phyloP scores from a whole-genome alignment of 495 filamentous ascomycete genomes.

The Mytilinidion resinicola region DNA sequence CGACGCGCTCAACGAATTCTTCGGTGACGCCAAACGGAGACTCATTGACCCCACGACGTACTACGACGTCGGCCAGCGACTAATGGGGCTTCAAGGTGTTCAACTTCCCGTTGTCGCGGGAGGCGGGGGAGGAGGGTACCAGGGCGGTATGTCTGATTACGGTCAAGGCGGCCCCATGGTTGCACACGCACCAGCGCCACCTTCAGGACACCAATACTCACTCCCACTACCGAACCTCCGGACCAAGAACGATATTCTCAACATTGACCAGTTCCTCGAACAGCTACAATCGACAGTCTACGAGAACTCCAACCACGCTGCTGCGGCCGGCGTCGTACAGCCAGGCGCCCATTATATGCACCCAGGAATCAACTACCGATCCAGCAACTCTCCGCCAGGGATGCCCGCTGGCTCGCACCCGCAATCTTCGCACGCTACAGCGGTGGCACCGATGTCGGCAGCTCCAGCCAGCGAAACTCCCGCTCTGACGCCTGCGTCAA shows the following conservation, averaged over 20 bases:
- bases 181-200: slow-evolving; percentile 23
- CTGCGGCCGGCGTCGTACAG: slow-evolving; percentile 66
- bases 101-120: slow-evolving; percentile 55
- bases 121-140: slow-evolving; percentile 24
- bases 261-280: slow-evolving; percentile 88
- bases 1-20: slow-evolving; percentile 88
- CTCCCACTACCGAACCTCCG: slow-evolving; percentile 81
- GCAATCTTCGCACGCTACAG: slow-evolving; percentile 47
- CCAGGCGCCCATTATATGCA: slow-evolving; percentile 60
- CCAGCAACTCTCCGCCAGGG: slow-evolving; percentile 64
- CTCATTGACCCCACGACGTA: slow-evolving; percentile 82
- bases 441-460: slow-evolving; percentile 55
- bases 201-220: slow-evolving; percentile 57
- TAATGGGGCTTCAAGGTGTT: slow-evolving; percentile 66
- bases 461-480: slow-evolving; percentile 56
- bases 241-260: slow-evolving; percentile 85
- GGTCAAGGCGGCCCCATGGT: slow-evolving; percentile 21
- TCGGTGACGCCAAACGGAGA: slow-evolving; percentile 82
- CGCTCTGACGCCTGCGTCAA: slow-evolving; percentile 85
- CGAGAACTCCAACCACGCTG: slow-evolving; percentile 74
- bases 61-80: slow-evolving; percentile 69
- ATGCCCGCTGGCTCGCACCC: slow-evolving; percentile 6
- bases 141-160: slow-evolving; percentile 28
- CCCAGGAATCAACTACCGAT: slow-evolving; percentile 55
- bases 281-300: slow-evolving; percentile 93